These are phyloP conservation scores for Trichoderma orchidacearum DNA, from an alignment of 495 filamentous ascomycete species.

Conservation along the genomic window DNA sequence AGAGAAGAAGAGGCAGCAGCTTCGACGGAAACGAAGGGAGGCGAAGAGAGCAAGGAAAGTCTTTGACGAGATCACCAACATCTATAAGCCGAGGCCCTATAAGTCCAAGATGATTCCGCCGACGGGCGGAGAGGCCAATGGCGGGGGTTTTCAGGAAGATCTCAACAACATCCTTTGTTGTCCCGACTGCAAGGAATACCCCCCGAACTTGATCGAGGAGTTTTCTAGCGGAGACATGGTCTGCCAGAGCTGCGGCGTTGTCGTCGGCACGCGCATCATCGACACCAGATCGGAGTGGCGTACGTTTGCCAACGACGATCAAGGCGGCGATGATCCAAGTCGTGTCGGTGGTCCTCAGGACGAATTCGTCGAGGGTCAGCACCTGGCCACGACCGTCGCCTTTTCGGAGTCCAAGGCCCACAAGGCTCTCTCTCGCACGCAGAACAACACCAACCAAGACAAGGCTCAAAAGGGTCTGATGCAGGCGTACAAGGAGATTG, in stretches of 20 bases:
- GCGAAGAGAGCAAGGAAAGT: constrained; percentile 6
- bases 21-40: constrained; percentile 5
- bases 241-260: constrained; percentile 83
- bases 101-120: constrained; percentile 2
- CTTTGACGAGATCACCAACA: constrained; percentile 14
- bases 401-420: constrained; percentile 56
- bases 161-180: constrained; percentile 75
- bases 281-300: constrained; percentile 97
- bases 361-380: constrained; percentile 74
- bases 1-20: constrained; percentile 14
- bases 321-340: constrained; percentile 83
- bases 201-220: constrained; percentile 86
- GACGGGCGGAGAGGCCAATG: constrained; percentile 6
- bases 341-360: constrained; percentile 93
- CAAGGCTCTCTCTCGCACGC: constrained; percentile 72
- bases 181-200: constrained; percentile 77
- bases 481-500: constrained; percentile 75
- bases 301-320: constrained; percentile 95
- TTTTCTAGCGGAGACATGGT: constrained; percentile 86
- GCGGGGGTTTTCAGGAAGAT: constrained; percentile 34
- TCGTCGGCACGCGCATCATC: constrained; percentile 78
- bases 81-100: constrained; percentile 7
- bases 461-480: constrained; percentile 59
- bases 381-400: constrained; percentile 83
- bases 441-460: constrained; percentile 73